Evolutionary conservation across 2,329 filamentous ascomycete species (phyloP).

Genomic region (Paecilomyces dactylethromorphus): DNA sequence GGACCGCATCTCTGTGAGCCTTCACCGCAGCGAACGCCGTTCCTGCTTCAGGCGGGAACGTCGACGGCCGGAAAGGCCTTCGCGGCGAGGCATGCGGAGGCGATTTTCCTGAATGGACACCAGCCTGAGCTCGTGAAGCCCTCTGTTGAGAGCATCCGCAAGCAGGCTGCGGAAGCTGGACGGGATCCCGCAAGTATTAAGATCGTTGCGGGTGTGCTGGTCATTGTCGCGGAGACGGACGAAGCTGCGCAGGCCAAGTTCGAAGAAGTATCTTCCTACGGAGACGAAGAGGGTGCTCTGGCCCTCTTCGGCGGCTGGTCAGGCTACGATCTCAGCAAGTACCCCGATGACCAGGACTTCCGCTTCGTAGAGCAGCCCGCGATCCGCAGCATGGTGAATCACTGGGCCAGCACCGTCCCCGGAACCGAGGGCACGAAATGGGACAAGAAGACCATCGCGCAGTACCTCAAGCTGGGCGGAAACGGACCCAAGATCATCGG

Average conservation of each 20-base stretch:
- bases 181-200: constrained; percentile 36
- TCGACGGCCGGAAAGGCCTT: constrained; percentile 41
- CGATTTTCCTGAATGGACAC: constrained; percentile 43
- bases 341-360: constrained; percentile 41
- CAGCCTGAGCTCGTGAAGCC: constrained; percentile 34
- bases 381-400: constrained; percentile 39
- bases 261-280: constrained; percentile 36
- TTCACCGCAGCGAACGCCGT: constrained; percentile 41
- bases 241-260: constrained; percentile 39
- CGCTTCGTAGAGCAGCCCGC: constrained; percentile 35
- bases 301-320: constrained; percentile 44
- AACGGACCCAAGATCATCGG: constrained; percentile 31
- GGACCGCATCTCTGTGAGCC: constrained; percentile 42
- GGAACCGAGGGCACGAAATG: constrained; percentile 33
- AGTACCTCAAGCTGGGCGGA: constrained; percentile 27
- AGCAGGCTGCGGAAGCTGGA: constrained; percentile 31
- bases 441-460: constrained; percentile 29
- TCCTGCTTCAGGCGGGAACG: constrained; percentile 43
- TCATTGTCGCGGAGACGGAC: constrained; percentile 40
- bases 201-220: constrained; percentile 38
- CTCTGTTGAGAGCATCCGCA: constrained; percentile 37
- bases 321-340: constrained; percentile 38
- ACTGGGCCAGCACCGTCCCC: constrained; percentile 39
- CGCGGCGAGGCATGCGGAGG: constrained; percentile 38
- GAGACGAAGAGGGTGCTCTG: constrained; percentile 38